Evolutionary conservation across 2,329 filamentous ascomycete genomes (phyloP).

Genomic region (Cyphellophora europaea): DNA sequence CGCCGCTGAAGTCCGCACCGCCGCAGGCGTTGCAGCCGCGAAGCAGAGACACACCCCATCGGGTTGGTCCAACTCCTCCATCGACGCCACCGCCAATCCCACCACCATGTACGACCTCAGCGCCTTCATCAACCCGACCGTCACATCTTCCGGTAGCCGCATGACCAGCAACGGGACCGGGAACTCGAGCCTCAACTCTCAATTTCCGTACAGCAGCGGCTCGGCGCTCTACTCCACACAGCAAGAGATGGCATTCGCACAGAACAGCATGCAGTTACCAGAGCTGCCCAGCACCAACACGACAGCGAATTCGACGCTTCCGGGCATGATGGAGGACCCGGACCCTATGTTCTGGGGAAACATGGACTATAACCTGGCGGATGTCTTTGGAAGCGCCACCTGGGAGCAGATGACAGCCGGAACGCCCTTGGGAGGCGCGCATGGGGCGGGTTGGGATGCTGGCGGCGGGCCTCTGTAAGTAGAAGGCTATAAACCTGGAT

Average conservation of each 20-base stretch:
- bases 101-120: slow-evolving; percentile 10
- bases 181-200: neutral
- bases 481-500: too few relatives aligned
- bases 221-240: slow-evolving; percentile 16
- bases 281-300: slow-evolving; percentile 1
- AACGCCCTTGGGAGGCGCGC: slow-evolving; percentile 4
- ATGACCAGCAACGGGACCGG: neutral
- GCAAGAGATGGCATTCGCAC: slow-evolving; percentile 16
- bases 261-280: slow-evolving; percentile 14
- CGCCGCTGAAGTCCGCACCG: neutral
- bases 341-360: slow-evolving; percentile 19
- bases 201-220: slow-evolving; percentile 4
- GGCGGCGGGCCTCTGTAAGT: too few relatives aligned
- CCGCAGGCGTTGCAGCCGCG: neutral
- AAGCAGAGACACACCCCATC: neutral
- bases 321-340: slow-evolving; percentile 12
- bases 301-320: neutral
- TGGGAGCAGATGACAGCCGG: slow-evolving; percentile 19
- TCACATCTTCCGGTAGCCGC: neutral
- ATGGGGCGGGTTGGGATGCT: slow-evolving; percentile 6
- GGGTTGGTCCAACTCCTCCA: neutral
- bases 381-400: slow-evolving; percentile 17
- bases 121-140: slow-evolving; percentile 7
- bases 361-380: slow-evolving; percentile 18
- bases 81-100: neutral